These are phyloP conservation scores for Spiraea crenata DNA, from an alignment of 331 rosid species.

Conservation along the genomic window DNA sequence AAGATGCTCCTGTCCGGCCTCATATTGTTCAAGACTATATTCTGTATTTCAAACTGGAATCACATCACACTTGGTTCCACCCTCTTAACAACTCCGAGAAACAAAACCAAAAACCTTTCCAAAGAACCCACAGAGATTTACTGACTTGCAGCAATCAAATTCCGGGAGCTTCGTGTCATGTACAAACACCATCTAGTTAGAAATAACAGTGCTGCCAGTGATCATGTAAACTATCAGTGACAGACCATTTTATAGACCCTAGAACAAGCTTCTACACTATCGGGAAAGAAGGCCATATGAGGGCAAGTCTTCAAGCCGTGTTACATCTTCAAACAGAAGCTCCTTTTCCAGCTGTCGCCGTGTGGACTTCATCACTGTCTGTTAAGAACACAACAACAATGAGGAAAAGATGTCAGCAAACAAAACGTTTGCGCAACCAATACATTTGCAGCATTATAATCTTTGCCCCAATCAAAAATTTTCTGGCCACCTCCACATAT, in stretches of 20 bases:
- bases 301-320: constrained; percentile 83
- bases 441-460: not conserved
- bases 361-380: constrained; percentile 96
- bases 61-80: constrained; percentile 31
- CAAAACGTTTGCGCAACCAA: not conserved
- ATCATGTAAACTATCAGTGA: constrained; percentile 17
- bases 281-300: constrained; percentile 75
- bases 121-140: constrained; percentile 35
- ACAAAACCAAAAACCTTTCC: constrained; percentile 30
- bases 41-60: constrained; percentile 29
- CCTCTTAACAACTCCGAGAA: constrained; percentile 29
- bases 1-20: constrained; percentile 4
- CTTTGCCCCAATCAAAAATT: not conserved
- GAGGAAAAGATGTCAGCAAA: not conserved
- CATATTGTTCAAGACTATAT: constrained; percentile 16
- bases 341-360: constrained; percentile 94
- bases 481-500: not conserved
- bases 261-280: constrained; percentile 36
- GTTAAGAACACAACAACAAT: constrained; percentile 19
- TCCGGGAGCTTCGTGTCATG: constrained; percentile 42
- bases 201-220: constrained; percentile 20
- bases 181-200: constrained; percentile 47
- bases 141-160: constrained; percentile 30
- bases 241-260: constrained; percentile 8
- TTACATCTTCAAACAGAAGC: constrained; percentile 70